These are phyloP conservation scores for Fistulifera pelliculosa DNA, from an alignment of 108 stramenopile genomes.

Conservation along the genomic window DNA sequence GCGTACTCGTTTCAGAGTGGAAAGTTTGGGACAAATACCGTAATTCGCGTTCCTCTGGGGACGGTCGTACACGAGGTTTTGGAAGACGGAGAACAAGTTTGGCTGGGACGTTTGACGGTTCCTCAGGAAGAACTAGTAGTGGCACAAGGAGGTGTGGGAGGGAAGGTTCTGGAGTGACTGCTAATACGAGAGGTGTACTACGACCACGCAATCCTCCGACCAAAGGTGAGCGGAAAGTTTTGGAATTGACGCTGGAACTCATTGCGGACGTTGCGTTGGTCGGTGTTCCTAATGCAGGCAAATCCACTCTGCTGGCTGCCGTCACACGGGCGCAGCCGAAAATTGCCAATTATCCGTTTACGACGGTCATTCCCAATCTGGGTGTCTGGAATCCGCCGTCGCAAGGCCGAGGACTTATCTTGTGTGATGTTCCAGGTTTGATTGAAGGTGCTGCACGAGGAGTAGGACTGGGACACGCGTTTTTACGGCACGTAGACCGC, in stretches of 20 bases:
- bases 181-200: slow-evolving; percentile 61
- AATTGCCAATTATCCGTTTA: slow-evolving; percentile 95
- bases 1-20: slow-evolving; percentile 67
- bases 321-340: slow-evolving; percentile 93
- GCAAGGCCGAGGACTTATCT: slow-evolving; percentile 66
- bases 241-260: slow-evolving; percentile 88
- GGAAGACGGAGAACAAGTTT: slow-evolving; percentile 7
- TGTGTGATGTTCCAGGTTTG: slow-evolving; percentile 90
- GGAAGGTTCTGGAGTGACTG: slow-evolving; percentile 66
- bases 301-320: slow-evolving; percentile 82
- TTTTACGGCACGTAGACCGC: slow-evolving; percentile 88
- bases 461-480: slow-evolving; percentile 85
- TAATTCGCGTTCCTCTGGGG: slow-evolving; percentile 86
- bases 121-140: slow-evolving; percentile 38
- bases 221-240: slow-evolving; percentile 67
- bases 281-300: slow-evolving; percentile 95
- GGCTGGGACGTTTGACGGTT: slow-evolving; percentile 38
- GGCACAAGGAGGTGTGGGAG: slow-evolving; percentile 62
- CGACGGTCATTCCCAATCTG: slow-evolving; percentile 93
- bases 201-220: slow-evolving; percentile 50
- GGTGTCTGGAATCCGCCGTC: slow-evolving; percentile 82
- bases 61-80: slow-evolving; percentile 84
- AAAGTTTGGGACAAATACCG: slow-evolving; percentile 55
- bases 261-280: slow-evolving; percentile 96
- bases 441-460: slow-evolving; percentile 85